These are phyloP conservation scores for Metschnikowia vanudenii DNA, from an alignment of 805 yeast genomes.

Conservation along the genomic window DNA sequence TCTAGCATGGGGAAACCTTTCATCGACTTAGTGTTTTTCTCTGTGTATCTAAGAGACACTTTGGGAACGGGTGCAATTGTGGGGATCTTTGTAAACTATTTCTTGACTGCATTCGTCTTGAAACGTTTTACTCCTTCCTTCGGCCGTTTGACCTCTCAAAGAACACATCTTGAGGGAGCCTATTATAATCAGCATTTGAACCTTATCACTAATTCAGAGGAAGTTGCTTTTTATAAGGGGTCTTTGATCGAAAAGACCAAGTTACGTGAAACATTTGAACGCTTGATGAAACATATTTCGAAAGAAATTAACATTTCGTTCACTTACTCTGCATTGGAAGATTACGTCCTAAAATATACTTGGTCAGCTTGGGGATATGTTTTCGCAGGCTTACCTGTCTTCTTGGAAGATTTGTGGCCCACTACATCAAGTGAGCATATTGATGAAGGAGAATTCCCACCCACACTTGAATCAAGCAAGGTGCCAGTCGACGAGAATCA, in stretches of 20 bases:
- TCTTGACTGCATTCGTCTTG: slow-evolving; percentile 71
- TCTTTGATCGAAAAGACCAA: slow-evolving; percentile 71
- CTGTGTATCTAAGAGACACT: slow-evolving; percentile 78
- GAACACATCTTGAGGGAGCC: slow-evolving; percentile 81
- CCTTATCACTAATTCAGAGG: slow-evolving; percentile 86
- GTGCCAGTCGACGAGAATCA: slow-evolving; percentile 43
- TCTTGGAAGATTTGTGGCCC: slow-evolving; percentile 52
- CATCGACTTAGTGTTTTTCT: slow-evolving; percentile 79
- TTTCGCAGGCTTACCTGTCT: slow-evolving; percentile 86
- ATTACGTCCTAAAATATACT: slow-evolving; percentile 81
- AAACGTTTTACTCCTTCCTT: slow-evolving; percentile 80
- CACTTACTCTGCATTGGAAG: slow-evolving; percentile 72
- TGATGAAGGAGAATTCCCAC: slow-evolving; percentile 21
- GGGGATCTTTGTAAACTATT: slow-evolving; percentile 80
- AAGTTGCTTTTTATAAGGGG: slow-evolving; percentile 92
- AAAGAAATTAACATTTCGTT: slow-evolving; percentile 59
- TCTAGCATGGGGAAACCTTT: slow-evolving; percentile 90
- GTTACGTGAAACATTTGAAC: slow-evolving; percentile 56
- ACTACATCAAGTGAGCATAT: slow-evolving; percentile 19
- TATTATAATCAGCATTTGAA: slow-evolving; percentile 84
- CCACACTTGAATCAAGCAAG: slow-evolving; percentile 11
- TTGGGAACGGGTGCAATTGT: slow-evolving; percentile 83
- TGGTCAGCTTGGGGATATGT: slow-evolving; percentile 97
- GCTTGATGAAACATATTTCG: slow-evolving; percentile 52
- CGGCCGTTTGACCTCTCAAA: slow-evolving; percentile 69